A percentile compares a stretch with the other conserved stretches of the same genome.
These are phyloP conservation scores for Coemansia reversa DNA, from an alignment of 192 early-diverging fungal species.

Conservation along the genomic window DNA sequence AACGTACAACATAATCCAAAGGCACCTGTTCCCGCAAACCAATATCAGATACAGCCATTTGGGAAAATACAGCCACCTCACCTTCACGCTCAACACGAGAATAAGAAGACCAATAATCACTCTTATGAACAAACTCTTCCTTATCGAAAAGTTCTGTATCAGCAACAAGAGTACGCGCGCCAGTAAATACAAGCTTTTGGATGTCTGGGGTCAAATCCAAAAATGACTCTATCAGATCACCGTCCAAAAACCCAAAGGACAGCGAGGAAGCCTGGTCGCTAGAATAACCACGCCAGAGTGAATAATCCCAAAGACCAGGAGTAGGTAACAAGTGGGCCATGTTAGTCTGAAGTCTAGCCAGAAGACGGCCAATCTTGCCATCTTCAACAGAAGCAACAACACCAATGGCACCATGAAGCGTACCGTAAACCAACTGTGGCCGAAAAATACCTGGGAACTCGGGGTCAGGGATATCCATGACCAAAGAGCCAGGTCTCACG, in stretches of 20 bases:
- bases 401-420: constrained; percentile 79
- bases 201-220: constrained; percentile 63
- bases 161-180: constrained; percentile 8
- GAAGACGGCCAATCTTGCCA: constrained; percentile 56
- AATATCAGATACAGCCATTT: constrained; percentile 43
- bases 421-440: constrained; percentile 68
- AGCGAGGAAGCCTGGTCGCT: constrained; percentile 54
- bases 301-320: constrained; percentile 64
- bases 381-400: constrained; percentile 67
- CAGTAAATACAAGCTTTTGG: constrained; percentile 39
- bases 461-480: constrained; percentile 65
- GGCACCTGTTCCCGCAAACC: constrained; percentile 23
- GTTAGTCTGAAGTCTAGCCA: constrained; percentile 65
- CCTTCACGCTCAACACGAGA: constrained; percentile 32
- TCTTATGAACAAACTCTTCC: constrained; percentile 19
- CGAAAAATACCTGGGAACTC: constrained; percentile 54
- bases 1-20: constrained; percentile 34
- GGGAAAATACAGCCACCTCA: constrained; percentile 19
- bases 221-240: constrained; percentile 87
- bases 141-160: not conserved
- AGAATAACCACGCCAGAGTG: constrained; percentile 64
- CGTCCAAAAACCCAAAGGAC: constrained; percentile 74
- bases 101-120: constrained; percentile 29
- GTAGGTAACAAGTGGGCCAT: constrained; percentile 58
- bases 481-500: constrained; percentile 76